Evolutionary conservation across 768 basidiomycete genomes (phyloP), one percentile per base, ranked within the genome.

Genomic region (Termitomyces sp.): DNA sequence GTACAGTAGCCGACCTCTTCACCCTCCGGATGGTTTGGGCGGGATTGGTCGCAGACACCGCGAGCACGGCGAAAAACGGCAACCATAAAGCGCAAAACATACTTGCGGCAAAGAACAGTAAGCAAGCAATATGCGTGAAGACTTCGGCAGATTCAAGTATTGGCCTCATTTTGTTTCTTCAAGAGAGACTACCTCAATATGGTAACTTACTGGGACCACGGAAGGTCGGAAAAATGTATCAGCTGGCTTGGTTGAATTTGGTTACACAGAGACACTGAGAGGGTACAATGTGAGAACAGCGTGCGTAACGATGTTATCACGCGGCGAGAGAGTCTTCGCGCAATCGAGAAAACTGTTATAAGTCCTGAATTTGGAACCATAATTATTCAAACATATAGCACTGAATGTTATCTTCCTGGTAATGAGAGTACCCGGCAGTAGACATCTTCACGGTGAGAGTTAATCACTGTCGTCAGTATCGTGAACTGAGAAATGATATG

Each of bases 11-110:
- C 6, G 6, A 32, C 61, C 75, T 73, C 61, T 64, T 70, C 46
- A 61, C 58, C 38, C 18, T 40, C 55, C 49, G 57, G 33, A 52
- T 33, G 2, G 73, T 75, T 52, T 63, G 70, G 16, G 75, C 72
- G 16, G 78, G 70, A 40, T 63, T 65, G 5, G 68, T 62, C 8
- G 75, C 70, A 60, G 67, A 72, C 30, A 72, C 74, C 30, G 77
- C 58, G 50, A 75, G 65, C 56, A 74, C 65, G 63, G 64, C 62
- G 58, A 72, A 58, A 68, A 63, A 50, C 65, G 71, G 58, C 67
- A 66, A 67, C 72, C 68, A 64, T 63, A 65, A 59, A 61, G 65
- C 53, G 55, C 67, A 38, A 33, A 66, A 64, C 80, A 81, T 81
- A 67, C 62, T 59, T 61, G 69, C 61, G 67, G 63, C 60, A 60